A percentile compares a stretch with the other conserved stretches of the same genome.
These are phyloP conservation scores for Pythium guiyangense DNA, from an alignment of 352 stramenopile species.

Conservation along the genomic window DNA sequence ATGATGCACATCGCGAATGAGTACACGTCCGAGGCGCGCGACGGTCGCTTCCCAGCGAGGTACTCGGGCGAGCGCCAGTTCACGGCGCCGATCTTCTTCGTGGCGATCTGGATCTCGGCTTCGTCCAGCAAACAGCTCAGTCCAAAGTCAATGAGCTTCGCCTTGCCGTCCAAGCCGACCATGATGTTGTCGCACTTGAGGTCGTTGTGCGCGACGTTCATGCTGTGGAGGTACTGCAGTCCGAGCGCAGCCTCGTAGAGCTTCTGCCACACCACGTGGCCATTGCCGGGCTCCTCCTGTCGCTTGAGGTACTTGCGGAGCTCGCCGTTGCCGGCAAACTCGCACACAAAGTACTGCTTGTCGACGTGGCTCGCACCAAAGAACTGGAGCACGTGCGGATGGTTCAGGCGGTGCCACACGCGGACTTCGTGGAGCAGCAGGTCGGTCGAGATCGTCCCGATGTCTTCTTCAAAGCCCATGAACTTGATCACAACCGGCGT, in stretches of 20 bases:
- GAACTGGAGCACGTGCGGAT: slow-evolving; percentile 6
- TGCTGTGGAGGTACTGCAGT: background rate
- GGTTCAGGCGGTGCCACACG: slow-evolving; percentile 1
- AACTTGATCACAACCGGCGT: slow-evolving; percentile 11
- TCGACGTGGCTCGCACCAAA: slow-evolving; percentile 6
- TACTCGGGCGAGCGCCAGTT: slow-evolving; percentile 3
- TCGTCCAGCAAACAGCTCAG: background rate
- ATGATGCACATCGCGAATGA: too few species aligned
- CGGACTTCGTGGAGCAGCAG: slow-evolving; percentile 8
- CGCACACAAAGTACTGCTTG: background rate
- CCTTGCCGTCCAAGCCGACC: background rate
- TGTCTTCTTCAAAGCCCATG: slow-evolving; percentile 12
- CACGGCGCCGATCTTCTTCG: background rate
- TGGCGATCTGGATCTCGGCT: slow-evolving; percentile 1
- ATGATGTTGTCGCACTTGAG: too few species aligned
- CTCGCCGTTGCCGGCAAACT: background rate
- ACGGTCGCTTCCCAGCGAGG: background rate
- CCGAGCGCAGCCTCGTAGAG: background rate
- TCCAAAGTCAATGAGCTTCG: slow-evolving; percentile 1
- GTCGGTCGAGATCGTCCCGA: background rate
- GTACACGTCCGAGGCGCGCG: background rate
- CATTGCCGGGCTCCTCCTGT: background rate
- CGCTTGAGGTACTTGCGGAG: background rate
- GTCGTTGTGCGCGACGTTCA: slow-evolving; percentile 11
- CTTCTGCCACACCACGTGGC: background rate